Base-by-base conservation (phyloP, 1,284 basidiomycete genomes). In the Marasmius sp. region DNA sequence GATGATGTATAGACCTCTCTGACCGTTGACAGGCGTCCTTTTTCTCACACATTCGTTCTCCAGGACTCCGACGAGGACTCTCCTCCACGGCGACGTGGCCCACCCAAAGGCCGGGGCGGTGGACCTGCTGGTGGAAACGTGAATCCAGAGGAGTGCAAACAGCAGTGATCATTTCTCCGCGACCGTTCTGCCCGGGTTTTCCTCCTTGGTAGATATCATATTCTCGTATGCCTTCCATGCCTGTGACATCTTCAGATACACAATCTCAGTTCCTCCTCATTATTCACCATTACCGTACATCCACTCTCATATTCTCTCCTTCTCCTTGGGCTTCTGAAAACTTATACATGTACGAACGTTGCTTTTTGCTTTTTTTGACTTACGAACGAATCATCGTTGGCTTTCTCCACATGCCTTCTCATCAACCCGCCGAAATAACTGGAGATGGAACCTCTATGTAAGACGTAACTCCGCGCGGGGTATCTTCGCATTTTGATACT, bases 111-210 rank as follows among this genome's bases (percentile, higher is more conserved):
- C 63, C 81, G 83, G 64, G 82, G 79, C 49, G 81, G 75, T 43
- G 70, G 66, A 14, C 49, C 59, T 52, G 75, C 74, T 20, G 77
- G 74, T 47, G 78, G 74, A 18, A 81, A 79, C 60, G 80, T 85
- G 58, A 89, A 93, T 72, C 84, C 90, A 1, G 87, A 92, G 70
- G 92, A 94, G 73, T 94, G 92, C 84, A 93, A 93, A 80, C 88
- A 93, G 72, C 92, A 94, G 87, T 94, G 78, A 77, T 67, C 36
- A 16, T 11, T 11, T 12, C 18, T 49, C 48, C 18, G 18, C 48
- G 48, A 49, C 48, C 48, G 18, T 49, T 10, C 11, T 49, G 48
- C 18, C 18, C 18, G 48, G 48, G 18, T 2, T 20, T 27, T 3
- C 18, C 18, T 11, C 48, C 48, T 18, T 27, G 27, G 27, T 27